Evolutionary conservation across 2,329 filamentous ascomycete species (phyloP).

Genomic region (Trichoderma semiorbis): DNA sequence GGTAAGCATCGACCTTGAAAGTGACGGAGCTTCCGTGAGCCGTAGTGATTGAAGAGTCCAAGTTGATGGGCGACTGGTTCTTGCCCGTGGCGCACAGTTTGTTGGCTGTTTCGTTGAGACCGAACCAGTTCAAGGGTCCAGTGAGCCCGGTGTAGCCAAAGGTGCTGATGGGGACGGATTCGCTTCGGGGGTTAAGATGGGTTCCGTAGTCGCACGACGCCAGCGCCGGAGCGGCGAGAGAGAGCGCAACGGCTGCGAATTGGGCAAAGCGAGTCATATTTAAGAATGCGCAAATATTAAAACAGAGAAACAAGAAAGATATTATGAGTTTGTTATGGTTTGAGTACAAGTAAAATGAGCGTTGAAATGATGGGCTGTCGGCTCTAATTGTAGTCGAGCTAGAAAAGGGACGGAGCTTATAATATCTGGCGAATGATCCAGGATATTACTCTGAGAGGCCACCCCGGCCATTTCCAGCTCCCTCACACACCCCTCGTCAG

Average conservation of each 20-base stretch:
- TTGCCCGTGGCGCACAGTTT: constrained; percentile 45
- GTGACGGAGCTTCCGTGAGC: constrained; percentile 31
- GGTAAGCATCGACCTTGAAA: constrained; percentile 35
- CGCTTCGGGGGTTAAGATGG: constrained; percentile 31
- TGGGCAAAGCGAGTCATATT: background rate
- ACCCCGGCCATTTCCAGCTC: background rate
- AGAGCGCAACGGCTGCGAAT: background rate
- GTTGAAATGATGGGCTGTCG: background rate
- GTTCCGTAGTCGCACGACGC: constrained; percentile 42
- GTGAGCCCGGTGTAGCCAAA: constrained; percentile 38
- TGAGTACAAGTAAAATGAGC: background rate
- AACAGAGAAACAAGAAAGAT: background rate
- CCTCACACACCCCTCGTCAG: background rate
- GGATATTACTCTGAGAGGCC: background rate
- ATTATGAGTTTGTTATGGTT: background rate
- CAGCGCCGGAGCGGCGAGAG: constrained; percentile 15
- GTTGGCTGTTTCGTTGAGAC: constrained; percentile 40
- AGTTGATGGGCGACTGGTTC: constrained; percentile 55
- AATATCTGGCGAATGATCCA: background rate
- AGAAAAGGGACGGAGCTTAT: constrained; percentile 6
- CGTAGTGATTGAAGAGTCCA: constrained; percentile 33
- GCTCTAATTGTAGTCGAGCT: background rate
- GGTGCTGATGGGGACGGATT: constrained; percentile 31
- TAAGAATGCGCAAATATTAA: background rate
- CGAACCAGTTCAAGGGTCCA: constrained; percentile 53